Evolutionary conservation across 2,329 filamentous ascomycete species (phyloP).

Genomic region (Penicillium sp.): DNA sequence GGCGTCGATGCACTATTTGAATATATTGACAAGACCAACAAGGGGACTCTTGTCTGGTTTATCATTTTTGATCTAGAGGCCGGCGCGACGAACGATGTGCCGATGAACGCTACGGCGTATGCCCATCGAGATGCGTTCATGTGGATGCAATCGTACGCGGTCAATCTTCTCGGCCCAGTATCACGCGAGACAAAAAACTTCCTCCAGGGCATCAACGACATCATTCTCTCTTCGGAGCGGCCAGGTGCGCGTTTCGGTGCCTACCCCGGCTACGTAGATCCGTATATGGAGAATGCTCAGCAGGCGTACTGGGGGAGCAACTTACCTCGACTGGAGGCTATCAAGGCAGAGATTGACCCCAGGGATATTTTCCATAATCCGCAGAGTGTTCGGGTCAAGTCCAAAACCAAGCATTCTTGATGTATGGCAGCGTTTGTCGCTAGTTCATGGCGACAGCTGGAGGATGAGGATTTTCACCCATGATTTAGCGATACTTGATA

Average conservation of each 20-base stretch:
- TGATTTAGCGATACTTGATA: neutral
- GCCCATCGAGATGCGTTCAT: slow-evolving; percentile 67
- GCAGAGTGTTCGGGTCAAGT: slow-evolving; percentile 47
- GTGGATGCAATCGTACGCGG: slow-evolving; percentile 66
- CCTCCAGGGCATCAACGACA: slow-evolving; percentile 55
- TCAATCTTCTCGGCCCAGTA: slow-evolving; percentile 53
- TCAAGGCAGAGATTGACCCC: slow-evolving; percentile 61
- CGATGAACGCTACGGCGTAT: slow-evolving; percentile 63
- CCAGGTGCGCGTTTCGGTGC: slow-evolving; percentile 50
- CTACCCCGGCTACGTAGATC: slow-evolving; percentile 69
- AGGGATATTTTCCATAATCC: slow-evolving; percentile 62
- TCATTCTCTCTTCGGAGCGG: slow-evolving; percentile 31
- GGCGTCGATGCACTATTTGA: slow-evolving; percentile 57
- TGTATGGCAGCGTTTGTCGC: too few species aligned
- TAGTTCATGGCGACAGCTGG: neutral
- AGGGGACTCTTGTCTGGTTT: slow-evolving; percentile 62
- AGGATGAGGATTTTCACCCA: neutral
- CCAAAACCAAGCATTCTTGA: too few species aligned
- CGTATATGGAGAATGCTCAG: slow-evolving; percentile 51
- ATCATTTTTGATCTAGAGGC: slow-evolving; percentile 66
- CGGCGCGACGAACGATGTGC: slow-evolving; percentile 62
- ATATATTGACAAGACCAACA: slow-evolving; percentile 56
- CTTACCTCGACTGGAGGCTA: slow-evolving; percentile 49
- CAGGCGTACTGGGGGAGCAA: slow-evolving; percentile 62
- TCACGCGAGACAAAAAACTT: slow-evolving; percentile 55